A percentile compares a stretch with the other conserved stretches of the same genome.
phyloP scores from a whole-genome alignment of 2,329 filamentous ascomycete genomes.

The Alternaria sp. region DNA sequence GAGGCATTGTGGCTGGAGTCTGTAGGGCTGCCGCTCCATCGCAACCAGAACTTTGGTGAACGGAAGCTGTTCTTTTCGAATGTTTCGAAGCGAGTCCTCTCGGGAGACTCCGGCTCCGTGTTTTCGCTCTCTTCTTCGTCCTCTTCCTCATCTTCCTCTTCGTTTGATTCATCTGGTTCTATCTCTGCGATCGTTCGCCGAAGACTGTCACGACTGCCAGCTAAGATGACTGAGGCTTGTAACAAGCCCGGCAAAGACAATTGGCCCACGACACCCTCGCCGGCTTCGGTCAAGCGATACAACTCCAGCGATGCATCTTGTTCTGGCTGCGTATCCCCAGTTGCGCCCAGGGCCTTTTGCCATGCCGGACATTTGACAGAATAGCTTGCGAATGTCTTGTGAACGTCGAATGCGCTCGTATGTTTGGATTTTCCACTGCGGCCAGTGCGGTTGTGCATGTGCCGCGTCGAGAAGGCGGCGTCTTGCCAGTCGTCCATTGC shows the following conservation, averaged over 20 bases:
- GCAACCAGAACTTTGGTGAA: conserved; percentile 35
- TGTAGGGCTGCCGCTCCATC: conserved; percentile 23
- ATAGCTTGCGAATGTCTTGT: conserved; percentile 33
- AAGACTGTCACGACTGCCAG: conserved; percentile 26
- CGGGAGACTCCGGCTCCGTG: conserved; percentile 7
- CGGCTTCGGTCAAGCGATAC: conserved; percentile 26
- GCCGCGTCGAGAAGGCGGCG: conserved; percentile 27
- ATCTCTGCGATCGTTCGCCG: conserved; percentile 8
- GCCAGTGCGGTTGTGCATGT: conserved; percentile 32
- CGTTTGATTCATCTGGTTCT: conserved; percentile 11
- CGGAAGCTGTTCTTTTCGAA: conserved; percentile 39
- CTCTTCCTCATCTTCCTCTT: not conserved
- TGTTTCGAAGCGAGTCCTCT: conserved; percentile 21
- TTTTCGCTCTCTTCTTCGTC: not conserved
- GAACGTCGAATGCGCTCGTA: conserved; percentile 25
- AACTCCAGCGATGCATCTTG: conserved; percentile 22
- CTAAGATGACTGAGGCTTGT: conserved; percentile 21
- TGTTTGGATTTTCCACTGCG: conserved; percentile 19
- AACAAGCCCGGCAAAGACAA: conserved; percentile 22
- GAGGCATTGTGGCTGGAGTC: not conserved
- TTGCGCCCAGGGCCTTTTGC: conserved; percentile 11
- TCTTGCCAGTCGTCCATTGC: conserved; percentile 31
- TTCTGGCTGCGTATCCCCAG: not conserved
- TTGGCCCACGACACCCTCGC: conserved; percentile 28
- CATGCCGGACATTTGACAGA: conserved; percentile 28